phyloP scores from a whole-genome alignment of 768 basidiomycete species.

The Pulveroboletus sp. region DNA sequence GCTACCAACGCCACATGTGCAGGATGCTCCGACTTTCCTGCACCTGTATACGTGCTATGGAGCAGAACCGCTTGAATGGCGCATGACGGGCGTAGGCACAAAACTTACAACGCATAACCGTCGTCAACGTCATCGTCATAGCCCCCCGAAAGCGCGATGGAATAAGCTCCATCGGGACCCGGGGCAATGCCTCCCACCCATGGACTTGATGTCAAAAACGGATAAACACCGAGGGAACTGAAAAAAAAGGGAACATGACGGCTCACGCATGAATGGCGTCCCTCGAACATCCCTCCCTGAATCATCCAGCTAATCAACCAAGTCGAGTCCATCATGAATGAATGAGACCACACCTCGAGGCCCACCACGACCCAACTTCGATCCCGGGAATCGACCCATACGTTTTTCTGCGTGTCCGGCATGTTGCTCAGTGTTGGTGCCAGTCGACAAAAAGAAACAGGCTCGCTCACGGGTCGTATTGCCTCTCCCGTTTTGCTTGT shows the following conservation, averaged over 20 bases:
- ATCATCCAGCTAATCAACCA: not conserved
- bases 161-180: conserved; percentile 67
- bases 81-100: not conserved
- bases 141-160: conserved; percentile 83
- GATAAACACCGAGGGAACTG: not conserved
- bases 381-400: conserved; percentile 81
- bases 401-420: conserved; percentile 48
- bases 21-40: conserved; percentile 39
- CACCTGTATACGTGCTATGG: conserved; percentile 67
- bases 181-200: conserved; percentile 75
- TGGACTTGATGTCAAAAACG: conserved; percentile 43
- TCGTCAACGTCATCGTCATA: conserved; percentile 83
- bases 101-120: conserved; percentile 75
- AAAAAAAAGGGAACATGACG: not conserved
- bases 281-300: conserved; percentile 56
- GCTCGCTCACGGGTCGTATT: conserved; percentile 29
- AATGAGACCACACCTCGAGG: conserved; percentile 43
- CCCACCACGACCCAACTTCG: conserved; percentile 81
- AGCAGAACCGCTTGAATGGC: not conserved
- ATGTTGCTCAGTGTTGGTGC: conserved; percentile 17
- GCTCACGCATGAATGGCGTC: conserved; percentile 86
- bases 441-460: not conserved
- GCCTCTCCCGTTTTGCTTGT: conserved; percentile 30
- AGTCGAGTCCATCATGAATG: not conserved
- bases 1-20: not conserved